Evolutionary conservation across 2,329 filamentous ascomycete species (phyloP).

Genomic region (Verticillium nubilum): DNA sequence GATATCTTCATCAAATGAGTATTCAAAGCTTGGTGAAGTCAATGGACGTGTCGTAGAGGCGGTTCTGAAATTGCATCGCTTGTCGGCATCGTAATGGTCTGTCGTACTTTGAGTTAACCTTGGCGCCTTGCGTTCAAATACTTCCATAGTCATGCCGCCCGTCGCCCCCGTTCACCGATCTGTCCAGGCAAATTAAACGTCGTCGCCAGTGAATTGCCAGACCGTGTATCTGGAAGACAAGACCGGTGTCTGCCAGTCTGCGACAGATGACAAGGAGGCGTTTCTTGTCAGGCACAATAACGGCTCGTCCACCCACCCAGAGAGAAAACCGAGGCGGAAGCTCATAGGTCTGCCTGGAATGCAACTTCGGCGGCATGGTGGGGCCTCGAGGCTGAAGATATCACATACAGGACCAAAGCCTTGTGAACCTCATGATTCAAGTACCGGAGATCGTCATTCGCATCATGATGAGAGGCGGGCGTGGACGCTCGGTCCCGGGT

Average conservation of each 20-base stretch:
- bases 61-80: too few relatives aligned
- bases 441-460: neutral
- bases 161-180: too few relatives aligned
- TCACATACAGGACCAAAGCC: neutral
- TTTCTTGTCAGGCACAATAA: neutral
- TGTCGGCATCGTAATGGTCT: too few relatives aligned
- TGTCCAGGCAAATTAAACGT: neutral
- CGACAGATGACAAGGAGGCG: neutral
- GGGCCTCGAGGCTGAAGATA: neutral
- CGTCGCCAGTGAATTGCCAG: neutral
- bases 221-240: neutral
- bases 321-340: neutral
- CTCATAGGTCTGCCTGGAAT: neutral
- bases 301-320: neutral
- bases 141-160: too few relatives aligned
- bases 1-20: neutral
- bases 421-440: neutral
- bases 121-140: too few relatives aligned
- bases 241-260: neutral
- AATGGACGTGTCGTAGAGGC: too few relatives aligned
- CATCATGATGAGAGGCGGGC: neutral
- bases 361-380: neutral
- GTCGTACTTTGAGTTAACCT: too few relatives aligned
- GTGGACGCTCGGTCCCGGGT: neutral
- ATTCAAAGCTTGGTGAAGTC: too few relatives aligned